Percentiles rank a stretch among this genome's conserved stretches.
Conservation (phyloP, 129 eudicot genomes). For the Cynara cardunculus region DNA sequence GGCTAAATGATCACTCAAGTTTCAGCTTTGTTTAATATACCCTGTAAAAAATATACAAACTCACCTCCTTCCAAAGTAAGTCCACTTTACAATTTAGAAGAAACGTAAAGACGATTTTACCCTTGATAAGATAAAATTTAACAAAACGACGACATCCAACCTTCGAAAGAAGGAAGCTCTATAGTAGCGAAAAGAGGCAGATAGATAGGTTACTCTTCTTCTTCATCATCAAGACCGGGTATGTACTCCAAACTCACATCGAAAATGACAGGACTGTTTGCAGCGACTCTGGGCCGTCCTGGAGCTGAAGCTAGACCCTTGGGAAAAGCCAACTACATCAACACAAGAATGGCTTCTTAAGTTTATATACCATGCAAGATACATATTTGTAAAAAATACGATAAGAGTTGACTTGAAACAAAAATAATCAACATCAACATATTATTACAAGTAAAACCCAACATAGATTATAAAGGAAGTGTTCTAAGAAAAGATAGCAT, state of each 20-base stretch:
- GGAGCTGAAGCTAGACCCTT: conserved; percentile 97
- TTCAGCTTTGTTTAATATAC: not conserved
- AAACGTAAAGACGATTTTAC: not conserved
- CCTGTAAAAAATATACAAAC: not conserved
- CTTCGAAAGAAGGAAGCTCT: not conserved
- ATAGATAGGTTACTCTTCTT: conserved; percentile 33
- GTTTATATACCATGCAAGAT: not conserved
- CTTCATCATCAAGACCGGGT: conserved; percentile 86
- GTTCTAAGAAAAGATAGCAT: not conserved
- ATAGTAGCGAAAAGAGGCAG: not conserved
- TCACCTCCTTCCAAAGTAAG: not conserved
- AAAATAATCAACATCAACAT: not conserved
- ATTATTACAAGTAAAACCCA: not conserved
- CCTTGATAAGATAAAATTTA: not conserved
- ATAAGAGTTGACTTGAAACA: not conserved
- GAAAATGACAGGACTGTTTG: conserved; percentile 87
- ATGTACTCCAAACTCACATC: conserved; percentile 97
- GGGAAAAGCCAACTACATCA: conserved; percentile 78
- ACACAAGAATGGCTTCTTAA: not conserved
- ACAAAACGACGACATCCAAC: not conserved
- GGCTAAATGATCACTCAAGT: not conserved
- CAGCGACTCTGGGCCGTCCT: conserved; percentile 97
- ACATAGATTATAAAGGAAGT: too few relatives aligned
- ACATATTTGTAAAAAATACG: not conserved
- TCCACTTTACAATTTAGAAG: not conserved